These are phyloP conservation scores for Mollisia scopiformis DNA, from an alignment of 2,329 filamentous ascomycete genomes.

Conservation along the genomic window DNA sequence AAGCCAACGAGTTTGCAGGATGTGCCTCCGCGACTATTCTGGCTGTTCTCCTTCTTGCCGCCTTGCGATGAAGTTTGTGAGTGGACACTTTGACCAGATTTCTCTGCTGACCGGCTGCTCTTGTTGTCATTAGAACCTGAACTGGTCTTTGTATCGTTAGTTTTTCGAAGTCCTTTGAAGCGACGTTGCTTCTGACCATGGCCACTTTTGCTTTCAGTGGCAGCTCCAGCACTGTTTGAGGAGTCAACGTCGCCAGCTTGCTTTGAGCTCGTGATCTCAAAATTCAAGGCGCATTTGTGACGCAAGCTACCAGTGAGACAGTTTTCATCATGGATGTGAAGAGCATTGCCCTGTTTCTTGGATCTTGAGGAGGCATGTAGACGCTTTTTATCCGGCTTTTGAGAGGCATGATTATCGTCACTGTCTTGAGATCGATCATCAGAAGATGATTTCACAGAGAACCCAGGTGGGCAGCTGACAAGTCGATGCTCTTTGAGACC, in stretches of 20 bases:
- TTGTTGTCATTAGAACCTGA: background rate
- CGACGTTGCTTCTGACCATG: background rate
- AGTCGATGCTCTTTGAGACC: conserved; percentile 13
- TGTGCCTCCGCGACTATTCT: background rate
- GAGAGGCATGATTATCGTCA: background rate
- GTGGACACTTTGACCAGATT: background rate
- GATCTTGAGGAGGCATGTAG: background rate
- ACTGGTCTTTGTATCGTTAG: background rate
- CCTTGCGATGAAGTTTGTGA: background rate
- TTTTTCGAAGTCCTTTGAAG: background rate
- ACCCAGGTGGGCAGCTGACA: conserved; percentile 9
- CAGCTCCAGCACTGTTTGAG: background rate
- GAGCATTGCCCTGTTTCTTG: background rate
- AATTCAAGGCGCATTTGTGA: background rate
- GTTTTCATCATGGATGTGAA: background rate
- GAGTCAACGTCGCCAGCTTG: no score
- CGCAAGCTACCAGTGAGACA: background rate
- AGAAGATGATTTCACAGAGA: background rate
- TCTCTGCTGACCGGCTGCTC: background rate
- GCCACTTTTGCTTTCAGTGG: background rate
- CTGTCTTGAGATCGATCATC: background rate
- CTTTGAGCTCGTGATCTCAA: no score
- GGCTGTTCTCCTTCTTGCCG: background rate
- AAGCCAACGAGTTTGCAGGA: background rate
- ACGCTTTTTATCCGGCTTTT: background rate